Percentiles rank a stretch among this genome's conserved stretches.
These are phyloP conservation scores for Leccinum subtestaceum DNA, from an alignment of 768 basidiomycete species.

Conservation along the genomic window DNA sequence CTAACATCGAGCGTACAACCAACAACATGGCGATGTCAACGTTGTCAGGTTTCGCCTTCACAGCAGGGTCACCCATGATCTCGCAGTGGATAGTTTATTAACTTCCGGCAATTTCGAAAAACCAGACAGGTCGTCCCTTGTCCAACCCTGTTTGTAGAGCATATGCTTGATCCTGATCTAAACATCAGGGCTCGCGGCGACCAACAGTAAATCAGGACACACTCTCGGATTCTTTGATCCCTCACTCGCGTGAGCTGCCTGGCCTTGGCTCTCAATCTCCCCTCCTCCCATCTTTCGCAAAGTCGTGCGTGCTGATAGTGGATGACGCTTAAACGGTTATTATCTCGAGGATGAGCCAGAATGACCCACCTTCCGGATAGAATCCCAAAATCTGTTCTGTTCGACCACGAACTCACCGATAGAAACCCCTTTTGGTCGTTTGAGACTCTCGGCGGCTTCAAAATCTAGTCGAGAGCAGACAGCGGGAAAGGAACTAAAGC, in stretches of 20 bases:
- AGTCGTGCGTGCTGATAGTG: constrained; percentile 6
- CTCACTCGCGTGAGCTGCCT: neutral
- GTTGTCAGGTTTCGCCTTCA: neutral
- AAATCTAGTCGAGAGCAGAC: neutral
- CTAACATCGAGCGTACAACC: neutral
- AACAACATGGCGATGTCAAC: constrained; percentile 9
- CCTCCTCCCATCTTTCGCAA: constrained; percentile 3
- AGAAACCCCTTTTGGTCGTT: neutral
- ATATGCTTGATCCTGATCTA: neutral
- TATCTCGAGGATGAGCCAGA: neutral
- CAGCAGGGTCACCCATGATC: neutral
- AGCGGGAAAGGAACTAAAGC: rapidly evolving
- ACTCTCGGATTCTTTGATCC: constrained; percentile 4
- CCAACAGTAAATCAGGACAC: neutral
- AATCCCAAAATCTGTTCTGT: neutral
- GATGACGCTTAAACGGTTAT: neutral
- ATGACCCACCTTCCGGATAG: constrained; percentile 4
- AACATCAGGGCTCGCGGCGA: neutral
- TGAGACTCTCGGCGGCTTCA: neutral
- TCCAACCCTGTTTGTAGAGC: constrained; percentile 5
- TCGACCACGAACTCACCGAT: neutral
- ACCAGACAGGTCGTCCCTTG: no score
- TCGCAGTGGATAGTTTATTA: neutral
- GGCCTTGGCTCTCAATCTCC: neutral
- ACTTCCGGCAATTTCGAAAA: constrained; percentile 9